These are phyloP conservation scores for Mortierella sp. DNA, from an alignment of 371 early-diverging fungal genomes.

Conservation along the genomic window DNA sequence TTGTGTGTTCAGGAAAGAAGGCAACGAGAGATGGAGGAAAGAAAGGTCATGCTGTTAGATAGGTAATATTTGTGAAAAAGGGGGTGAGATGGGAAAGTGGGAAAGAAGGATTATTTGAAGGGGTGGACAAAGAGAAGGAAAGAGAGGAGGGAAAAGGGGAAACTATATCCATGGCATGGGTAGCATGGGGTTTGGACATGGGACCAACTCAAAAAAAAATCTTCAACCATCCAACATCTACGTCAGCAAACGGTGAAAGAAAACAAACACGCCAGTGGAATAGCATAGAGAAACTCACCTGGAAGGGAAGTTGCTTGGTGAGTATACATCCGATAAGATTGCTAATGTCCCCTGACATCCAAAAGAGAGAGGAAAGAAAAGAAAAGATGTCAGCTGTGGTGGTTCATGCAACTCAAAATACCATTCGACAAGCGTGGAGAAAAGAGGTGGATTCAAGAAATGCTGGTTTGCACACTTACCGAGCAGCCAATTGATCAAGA, in stretches of 20 bases:
- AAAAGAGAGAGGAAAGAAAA: slow-evolving; percentile 24
- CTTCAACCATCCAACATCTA: neutral
- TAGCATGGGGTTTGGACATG: slow-evolving; percentile 16
- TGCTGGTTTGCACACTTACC: slow-evolving; percentile 53
- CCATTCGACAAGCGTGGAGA: neutral
- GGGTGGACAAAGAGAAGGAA: neutral
- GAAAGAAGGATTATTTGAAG: neutral
- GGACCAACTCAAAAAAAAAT: slow-evolving; percentile 9
- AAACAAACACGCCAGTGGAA: neutral
- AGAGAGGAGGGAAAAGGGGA: neutral
- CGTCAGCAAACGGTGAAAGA: neutral
- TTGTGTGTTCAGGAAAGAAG: neutral
- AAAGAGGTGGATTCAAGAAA: neutral
- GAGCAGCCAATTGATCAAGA: slow-evolving; percentile 75
- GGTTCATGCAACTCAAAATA: neutral
- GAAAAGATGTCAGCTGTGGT: neutral
- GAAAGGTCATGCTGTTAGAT: slow-evolving; percentile 2
- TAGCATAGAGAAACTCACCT: slow-evolving; percentile 52
- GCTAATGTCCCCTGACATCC: slow-evolving; percentile 72
- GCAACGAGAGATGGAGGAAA: neutral
- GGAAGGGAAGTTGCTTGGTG: slow-evolving; percentile 80
- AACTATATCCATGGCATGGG: neutral
- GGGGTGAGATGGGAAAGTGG: neutral
- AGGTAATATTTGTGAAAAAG: neutral
- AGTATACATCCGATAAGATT: slow-evolving; percentile 80